These are phyloP conservation scores for Hygrophoropsis aurantiaca DNA, from an alignment of 768 basidiomycete genomes.

Conservation along the genomic window DNA sequence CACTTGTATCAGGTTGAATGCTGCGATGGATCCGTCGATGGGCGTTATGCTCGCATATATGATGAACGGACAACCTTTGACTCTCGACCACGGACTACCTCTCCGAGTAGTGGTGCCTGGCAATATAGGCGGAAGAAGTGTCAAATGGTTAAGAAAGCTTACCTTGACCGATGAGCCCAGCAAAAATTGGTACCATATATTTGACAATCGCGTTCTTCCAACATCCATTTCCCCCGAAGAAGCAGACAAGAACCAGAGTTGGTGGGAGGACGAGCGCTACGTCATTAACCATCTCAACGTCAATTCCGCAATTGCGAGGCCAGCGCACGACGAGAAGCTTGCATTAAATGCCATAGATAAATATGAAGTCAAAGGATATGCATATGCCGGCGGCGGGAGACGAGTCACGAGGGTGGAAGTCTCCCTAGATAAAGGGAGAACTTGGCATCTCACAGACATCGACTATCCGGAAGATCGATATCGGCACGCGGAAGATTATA, in stretches of 20 bases:
- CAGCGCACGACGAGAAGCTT: slow-evolving; percentile 53
- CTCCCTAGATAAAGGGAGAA: slow-evolving; percentile 50
- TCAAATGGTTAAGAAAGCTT: slow-evolving; percentile 28
- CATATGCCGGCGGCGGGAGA: slow-evolving; percentile 61
- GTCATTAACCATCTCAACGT: slow-evolving; percentile 55
- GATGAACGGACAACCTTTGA: slow-evolving; percentile 60
- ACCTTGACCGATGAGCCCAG: too few species aligned
- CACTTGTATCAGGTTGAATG: slow-evolving; percentile 29
- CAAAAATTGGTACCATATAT: slow-evolving; percentile 8
- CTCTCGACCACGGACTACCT: slow-evolving; percentile 66
- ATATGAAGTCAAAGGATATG: slow-evolving; percentile 55
- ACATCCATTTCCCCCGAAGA: slow-evolving; percentile 49
- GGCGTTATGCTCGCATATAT: too few species aligned
- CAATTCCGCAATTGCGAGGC: slow-evolving; percentile 56
- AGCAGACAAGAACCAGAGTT: slow-evolving; percentile 47
- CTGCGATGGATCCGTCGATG: too few species aligned
- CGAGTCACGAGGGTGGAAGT: slow-evolving; percentile 59
- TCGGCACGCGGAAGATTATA: slow-evolving; percentile 32
- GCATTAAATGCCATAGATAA: slow-evolving; percentile 8
- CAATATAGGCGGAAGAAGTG: slow-evolving; percentile 60
- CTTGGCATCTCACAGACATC: slow-evolving; percentile 47
- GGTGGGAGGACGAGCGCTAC: slow-evolving; percentile 56
- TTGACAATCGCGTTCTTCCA: slow-evolving; percentile 66
- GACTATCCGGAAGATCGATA: slow-evolving; percentile 53
- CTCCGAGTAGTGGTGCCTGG: slow-evolving; percentile 63